A percentile compares a stretch with the other conserved stretches of the same genome.
phyloP scores from a whole-genome alignment of 1,284 basidiomycete species.

The Sporisorium sorghi region DNA sequence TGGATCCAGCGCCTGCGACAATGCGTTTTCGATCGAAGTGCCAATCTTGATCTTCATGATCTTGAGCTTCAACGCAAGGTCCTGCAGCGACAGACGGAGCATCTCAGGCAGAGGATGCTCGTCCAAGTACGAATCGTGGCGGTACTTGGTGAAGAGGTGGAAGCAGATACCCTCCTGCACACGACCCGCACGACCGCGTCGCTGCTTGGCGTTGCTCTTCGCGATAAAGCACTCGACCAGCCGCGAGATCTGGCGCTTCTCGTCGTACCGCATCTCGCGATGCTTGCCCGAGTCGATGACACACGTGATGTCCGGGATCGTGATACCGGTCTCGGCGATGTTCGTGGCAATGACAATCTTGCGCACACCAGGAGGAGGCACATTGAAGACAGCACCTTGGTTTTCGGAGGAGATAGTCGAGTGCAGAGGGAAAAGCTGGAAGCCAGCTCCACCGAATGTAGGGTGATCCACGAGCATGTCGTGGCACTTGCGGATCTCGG shows the following conservation, averaged over 20 bases:
- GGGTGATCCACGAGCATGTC: constrained; percentile 84
- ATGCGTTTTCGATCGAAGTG: constrained; percentile 83
- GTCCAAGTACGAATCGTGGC: constrained; percentile 84
- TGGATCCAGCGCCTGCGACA: constrained; percentile 88
- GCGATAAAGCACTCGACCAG: constrained; percentile 93
- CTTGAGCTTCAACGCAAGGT: constrained; percentile 94
- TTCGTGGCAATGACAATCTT: constrained; percentile 87
- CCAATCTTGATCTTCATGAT: constrained; percentile 93
- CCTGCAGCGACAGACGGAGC: constrained; percentile 91
- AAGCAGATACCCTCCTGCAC: constrained; percentile 92
- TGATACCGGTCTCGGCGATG: constrained; percentile 92
- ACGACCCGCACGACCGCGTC: constrained; percentile 91
- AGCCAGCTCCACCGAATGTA: constrained; percentile 78
- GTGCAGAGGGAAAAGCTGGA: constrained; percentile 90
- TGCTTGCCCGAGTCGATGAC: constrained; percentile 97
- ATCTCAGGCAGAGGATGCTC: constrained; percentile 96
- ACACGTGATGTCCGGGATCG: constrained; percentile 97
- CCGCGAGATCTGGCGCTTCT: constrained; percentile 94
- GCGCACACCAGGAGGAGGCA: constrained; percentile 80
- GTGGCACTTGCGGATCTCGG: constrained; percentile 87
- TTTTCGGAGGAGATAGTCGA: constrained; percentile 79
- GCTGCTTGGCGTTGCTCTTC: constrained; percentile 90
- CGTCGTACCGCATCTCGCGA: constrained; percentile 78
- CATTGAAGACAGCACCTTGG: constrained; percentile 89
- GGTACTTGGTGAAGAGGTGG: constrained; percentile 90